Conservation (phyloP, 140 eudicot species). For the Anethum foeniculum region DNA sequence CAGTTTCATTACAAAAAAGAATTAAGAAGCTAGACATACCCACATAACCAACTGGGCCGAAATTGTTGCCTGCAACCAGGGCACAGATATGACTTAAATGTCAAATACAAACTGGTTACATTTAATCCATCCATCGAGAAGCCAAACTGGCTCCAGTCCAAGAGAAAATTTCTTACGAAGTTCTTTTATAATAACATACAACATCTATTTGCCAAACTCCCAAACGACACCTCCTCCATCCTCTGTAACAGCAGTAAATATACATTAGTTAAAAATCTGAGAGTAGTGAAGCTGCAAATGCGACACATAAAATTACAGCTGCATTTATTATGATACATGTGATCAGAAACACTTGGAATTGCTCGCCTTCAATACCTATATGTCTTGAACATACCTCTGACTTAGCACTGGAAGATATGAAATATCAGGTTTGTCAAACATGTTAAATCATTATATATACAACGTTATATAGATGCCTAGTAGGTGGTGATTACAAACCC, state of each 20-base stretch:
- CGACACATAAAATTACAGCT: neutral
- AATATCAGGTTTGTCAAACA: too few species aligned
- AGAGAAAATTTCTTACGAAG: neutral
- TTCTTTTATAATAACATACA: neutral
- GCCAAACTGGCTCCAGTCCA: neutral
- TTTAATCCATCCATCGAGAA: neutral
- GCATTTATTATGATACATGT: neutral
- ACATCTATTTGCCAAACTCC: conserved; percentile 68
- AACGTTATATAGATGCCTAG: too few species aligned
- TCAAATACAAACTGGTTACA: neutral
- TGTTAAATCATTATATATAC: too few species aligned
- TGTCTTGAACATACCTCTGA: neutral
- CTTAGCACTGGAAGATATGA: too few species aligned
- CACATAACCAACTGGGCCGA: neutral
- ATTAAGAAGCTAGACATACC: neutral
- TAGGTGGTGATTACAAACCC: too few species aligned
- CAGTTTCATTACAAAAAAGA: neutral
- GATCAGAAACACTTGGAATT: neutral
- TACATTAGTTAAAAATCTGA: conserved; percentile 11
- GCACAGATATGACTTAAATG: neutral
- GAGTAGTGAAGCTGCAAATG: neutral
- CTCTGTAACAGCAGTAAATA: conserved; percentile 43
- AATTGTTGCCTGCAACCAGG: neutral
- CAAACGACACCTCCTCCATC: conserved; percentile 86
- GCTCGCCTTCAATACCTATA: neutral